A percentile compares a stretch with the other conserved stretches of the same genome.
Conservation (phyloP, 2,329 filamentous ascomycete species). For the Xylaria digitata region DNA sequence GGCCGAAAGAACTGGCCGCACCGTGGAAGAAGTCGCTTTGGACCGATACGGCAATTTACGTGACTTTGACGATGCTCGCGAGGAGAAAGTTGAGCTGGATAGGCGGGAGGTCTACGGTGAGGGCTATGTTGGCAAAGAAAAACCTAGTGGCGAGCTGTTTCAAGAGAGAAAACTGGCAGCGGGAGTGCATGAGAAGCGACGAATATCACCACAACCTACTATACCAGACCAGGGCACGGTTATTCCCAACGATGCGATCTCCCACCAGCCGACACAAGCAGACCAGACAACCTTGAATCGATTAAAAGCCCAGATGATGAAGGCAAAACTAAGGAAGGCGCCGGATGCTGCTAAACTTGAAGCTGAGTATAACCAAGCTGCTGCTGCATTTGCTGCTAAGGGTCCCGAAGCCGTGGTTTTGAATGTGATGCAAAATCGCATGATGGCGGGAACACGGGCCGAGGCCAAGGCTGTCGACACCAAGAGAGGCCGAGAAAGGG, state of each 20-base stretch:
- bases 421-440: slow-evolving; percentile 87
- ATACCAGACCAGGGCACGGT: slow-evolving; percentile 65
- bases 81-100: slow-evolving; percentile 92
- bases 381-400: slow-evolving; percentile 67
- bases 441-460: slow-evolving; percentile 77
- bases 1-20: slow-evolving; percentile 77
- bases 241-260: slow-evolving; percentile 65
- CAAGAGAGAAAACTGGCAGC: slow-evolving; percentile 75
- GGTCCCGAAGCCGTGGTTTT: slow-evolving; percentile 80
- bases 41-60: slow-evolving; percentile 84
- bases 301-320: slow-evolving; percentile 94
- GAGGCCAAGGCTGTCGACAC: slow-evolving; percentile 84
- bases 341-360: slow-evolving; percentile 82
- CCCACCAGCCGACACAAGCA: slow-evolving; percentile 64
- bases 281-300: slow-evolving; percentile 87
- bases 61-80: slow-evolving; percentile 90
- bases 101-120: slow-evolving; percentile 83
- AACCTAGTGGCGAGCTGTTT: slow-evolving; percentile 87
- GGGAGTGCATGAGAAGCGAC: slow-evolving; percentile 56
- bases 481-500: slow-evolving; percentile 85
- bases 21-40: slow-evolving; percentile 83
- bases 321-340: slow-evolving; percentile 85
- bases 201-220: slow-evolving; percentile 47
- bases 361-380: slow-evolving; percentile 82
- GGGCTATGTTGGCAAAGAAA: slow-evolving; percentile 85